These are phyloP conservation scores for Jaltomata sinuosa DNA, from an alignment of 257 asterid species.

Conservation along the genomic window DNA sequence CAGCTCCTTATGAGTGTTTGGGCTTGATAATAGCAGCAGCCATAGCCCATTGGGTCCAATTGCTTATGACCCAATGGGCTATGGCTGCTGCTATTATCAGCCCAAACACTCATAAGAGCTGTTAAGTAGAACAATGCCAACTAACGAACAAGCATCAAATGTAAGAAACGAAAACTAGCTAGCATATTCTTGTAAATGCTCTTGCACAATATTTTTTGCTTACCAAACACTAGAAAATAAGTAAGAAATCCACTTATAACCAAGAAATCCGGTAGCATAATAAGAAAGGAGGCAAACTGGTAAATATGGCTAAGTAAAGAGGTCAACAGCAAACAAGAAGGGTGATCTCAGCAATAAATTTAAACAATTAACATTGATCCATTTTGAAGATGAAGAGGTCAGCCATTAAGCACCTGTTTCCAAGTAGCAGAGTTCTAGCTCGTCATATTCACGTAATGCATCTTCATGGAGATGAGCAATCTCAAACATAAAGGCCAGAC, in stretches of 20 bases:
- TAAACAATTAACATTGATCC: not conserved
- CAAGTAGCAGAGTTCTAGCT: conserved; percentile 96
- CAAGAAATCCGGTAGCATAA: not conserved
- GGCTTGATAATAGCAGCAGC: too few relatives aligned
- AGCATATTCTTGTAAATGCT: not conserved
- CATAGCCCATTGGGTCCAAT: too few relatives aligned
- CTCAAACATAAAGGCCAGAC: conserved; percentile 98
- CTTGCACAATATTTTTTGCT: not conserved
- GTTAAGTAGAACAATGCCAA: not conserved
- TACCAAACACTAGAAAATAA: not conserved
- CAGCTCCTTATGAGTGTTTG: too few relatives aligned
- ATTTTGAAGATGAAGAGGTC: conserved; percentile 5
- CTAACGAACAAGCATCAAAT: not conserved
- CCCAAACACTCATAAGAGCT: too few relatives aligned
- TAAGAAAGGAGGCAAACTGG: not conserved
- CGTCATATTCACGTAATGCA: conserved; percentile 97
- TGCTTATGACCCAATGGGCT: too few relatives aligned
- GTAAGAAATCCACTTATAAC: not conserved
- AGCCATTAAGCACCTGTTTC: conserved; percentile 72
- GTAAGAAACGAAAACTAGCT: not conserved
- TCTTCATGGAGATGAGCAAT: conserved; percentile 95
- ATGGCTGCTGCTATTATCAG: too few relatives aligned
- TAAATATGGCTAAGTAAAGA: not conserved
- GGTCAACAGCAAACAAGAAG: not conserved
- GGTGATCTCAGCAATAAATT: not conserved